Percentiles rank a stretch among this genome's conserved stretches.
phyloP scores from a whole-genome alignment of 805 yeast species.

The Teunomyces lycoperdinae region DNA sequence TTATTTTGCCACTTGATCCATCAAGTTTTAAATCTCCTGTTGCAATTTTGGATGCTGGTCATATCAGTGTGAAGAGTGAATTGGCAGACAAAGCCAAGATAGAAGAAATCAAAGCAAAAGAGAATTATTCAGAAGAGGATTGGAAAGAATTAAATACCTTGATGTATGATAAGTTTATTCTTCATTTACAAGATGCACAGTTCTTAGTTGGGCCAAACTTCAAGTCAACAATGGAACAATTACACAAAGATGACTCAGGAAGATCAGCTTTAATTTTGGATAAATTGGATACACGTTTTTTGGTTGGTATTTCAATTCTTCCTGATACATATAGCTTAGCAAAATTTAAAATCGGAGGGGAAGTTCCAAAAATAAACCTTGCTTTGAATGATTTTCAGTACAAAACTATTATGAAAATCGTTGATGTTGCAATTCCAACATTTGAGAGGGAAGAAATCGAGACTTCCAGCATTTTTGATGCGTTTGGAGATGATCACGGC shows the following conservation, averaged over 20 bases:
- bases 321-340: slow-evolving; percentile 78
- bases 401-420: slow-evolving; percentile 75
- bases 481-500: slow-evolving; percentile 22
- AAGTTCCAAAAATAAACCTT: slow-evolving; percentile 68
- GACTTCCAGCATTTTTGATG: slow-evolving; percentile 32
- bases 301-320: slow-evolving; percentile 78
- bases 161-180: slow-evolving; percentile 85
- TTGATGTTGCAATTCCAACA: slow-evolving; percentile 66
- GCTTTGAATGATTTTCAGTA: slow-evolving; percentile 87
- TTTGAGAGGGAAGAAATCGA: slow-evolving; percentile 34
- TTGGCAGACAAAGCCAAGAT: slow-evolving; percentile 68
- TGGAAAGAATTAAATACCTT: slow-evolving; percentile 72
- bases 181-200: slow-evolving; percentile 81
- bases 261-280: slow-evolving; percentile 67
- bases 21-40: slow-evolving; percentile 81
- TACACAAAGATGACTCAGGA: slow-evolving; percentile 44
- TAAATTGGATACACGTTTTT: slow-evolving; percentile 67
- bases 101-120: slow-evolving; percentile 64
- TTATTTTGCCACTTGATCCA: slow-evolving; percentile 82
- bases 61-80: slow-evolving; percentile 78
- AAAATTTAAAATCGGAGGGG: slow-evolving; percentile 68
- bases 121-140: slow-evolving; percentile 58
- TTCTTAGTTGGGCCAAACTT: slow-evolving; percentile 82
- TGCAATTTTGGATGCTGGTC: slow-evolving; percentile 93
- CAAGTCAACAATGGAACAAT: slow-evolving; percentile 69